Evolutionary conservation across 345 rosid genomes (phyloP).

Genomic region (Cardiospermum halicacabum): DNA sequence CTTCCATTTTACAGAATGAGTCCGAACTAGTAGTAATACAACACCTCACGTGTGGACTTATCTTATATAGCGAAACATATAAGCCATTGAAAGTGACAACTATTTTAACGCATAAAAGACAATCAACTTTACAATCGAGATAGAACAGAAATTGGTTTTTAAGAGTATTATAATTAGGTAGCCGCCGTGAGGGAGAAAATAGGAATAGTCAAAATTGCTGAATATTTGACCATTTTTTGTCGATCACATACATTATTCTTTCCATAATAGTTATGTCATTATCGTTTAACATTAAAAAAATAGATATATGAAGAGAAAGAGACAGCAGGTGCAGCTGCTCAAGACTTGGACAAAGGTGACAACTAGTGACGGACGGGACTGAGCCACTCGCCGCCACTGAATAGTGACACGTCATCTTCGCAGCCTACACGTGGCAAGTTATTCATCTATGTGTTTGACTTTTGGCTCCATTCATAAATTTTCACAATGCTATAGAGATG

Average conservation of each 20-base stretch:
- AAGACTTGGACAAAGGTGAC: neutral
- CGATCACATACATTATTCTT: neutral
- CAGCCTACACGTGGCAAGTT: neutral
- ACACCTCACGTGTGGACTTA: neutral
- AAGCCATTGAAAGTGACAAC: no score
- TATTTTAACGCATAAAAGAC: no score
- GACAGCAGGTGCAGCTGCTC: neutral
- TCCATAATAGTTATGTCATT: neutral
- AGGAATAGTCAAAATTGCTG: conserved; percentile 7
- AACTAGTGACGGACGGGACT: neutral
- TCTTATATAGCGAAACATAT: no score
- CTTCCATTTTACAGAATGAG: conserved; percentile 22
- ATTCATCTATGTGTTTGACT: neutral
- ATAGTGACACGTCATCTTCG: neutral
- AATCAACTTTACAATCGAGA: no score
- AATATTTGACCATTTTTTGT: conserved; percentile 25
- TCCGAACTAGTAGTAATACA: neutral
- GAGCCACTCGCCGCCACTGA: conserved; percentile 14
- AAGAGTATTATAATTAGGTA: neutral
- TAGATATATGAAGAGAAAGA: neutral
- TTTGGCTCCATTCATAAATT: no score
- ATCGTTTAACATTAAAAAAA: neutral
- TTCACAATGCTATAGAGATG: no score
- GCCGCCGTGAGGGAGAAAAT: conserved; percentile 18
- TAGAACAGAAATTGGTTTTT: neutral